Evolutionary conservation across 768 basidiomycete species (phyloP), one percentile per base, ranked within the genome.

Genomic region (Suillus decipiens): DNA sequence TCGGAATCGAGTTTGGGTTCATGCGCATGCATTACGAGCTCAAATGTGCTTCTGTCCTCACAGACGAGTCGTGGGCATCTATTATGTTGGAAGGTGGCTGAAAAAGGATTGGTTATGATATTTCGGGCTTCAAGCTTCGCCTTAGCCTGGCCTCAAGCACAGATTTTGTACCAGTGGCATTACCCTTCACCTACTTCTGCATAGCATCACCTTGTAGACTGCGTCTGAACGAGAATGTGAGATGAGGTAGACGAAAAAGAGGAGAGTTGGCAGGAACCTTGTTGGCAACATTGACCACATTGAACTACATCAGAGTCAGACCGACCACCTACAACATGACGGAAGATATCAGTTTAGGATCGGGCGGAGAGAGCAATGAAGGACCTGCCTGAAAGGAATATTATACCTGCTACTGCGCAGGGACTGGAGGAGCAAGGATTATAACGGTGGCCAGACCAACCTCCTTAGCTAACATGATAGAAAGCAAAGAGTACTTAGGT

Each of bases 151-250:
- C 76, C 56, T 76, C 73, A 54, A 28, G 28, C 24, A 77, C 71
- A 31, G 71, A 68, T 68, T 78, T 79, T 33, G 79, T 75, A 36
- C 72, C 75, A 39, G 70, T 63, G 62, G 81, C 76, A 47, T 85
- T 82, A 2, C 82, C 82, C 62, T 67, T 73, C 24, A 77, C 76
- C 81, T 82, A 85, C 61, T 75, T 70, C 59, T 76, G 72, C 74
- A 82, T 78, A 10, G 82, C 79, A 15, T 82, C 80, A 2, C 81
- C 80, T 70, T 86, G 85, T 31, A 85, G 67, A 11, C 80, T 81
- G 31, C 81, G 68, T 37, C 84, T 82, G 71, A 81, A 85, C 33
- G 82, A 82, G 68, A 86, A 84, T 3, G 79, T 77, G 43, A 84
- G 67, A 28, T 73, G 74, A n/a, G 80, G 82, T 9, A 84, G 71